Evolutionary conservation across 176 grass and related monocot genomes (phyloP).

Genomic region (Raddia guianensis): DNA sequence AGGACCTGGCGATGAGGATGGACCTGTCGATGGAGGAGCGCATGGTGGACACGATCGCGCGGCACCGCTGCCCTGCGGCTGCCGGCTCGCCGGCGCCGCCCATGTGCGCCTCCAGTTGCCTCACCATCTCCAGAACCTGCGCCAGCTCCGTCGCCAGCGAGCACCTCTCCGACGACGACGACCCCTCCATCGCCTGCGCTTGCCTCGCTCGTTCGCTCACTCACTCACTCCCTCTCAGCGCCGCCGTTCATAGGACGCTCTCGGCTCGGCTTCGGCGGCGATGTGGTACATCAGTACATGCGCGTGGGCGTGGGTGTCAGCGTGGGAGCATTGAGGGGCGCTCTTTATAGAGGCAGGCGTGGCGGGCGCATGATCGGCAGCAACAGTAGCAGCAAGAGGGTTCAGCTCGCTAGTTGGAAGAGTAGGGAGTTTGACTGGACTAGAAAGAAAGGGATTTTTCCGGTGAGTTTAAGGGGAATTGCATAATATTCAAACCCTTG

Average conservation of each 20-base stretch:
- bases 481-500: constrained; percentile 34
- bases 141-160: constrained; percentile 59
- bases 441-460: background rate
- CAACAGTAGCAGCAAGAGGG: too few species aligned
- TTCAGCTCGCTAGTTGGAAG: background rate
- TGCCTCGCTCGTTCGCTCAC: background rate
- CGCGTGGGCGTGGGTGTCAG: background rate
- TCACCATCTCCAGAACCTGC: constrained; percentile 55
- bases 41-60: constrained; percentile 54
- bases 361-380: background rate
- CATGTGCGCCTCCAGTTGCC: constrained; percentile 64
- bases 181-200: constrained; percentile 38
- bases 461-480: constrained; percentile 7
- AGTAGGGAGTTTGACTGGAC: constrained; percentile 54
- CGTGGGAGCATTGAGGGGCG: background rate
- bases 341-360: constrained; percentile 40
- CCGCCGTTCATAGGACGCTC: background rate
- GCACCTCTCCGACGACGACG: constrained; percentile 38
- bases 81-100: background rate
- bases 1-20: constrained; percentile 51
- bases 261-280: background rate
- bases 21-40: constrained; percentile 61
- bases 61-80: constrained; percentile 39
- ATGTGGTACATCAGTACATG: background rate
- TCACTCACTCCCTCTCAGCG: background rate